Evolutionary conservation across 2,329 filamentous ascomycete genomes (phyloP).

Genomic region (Hypoxylon sp.): DNA sequence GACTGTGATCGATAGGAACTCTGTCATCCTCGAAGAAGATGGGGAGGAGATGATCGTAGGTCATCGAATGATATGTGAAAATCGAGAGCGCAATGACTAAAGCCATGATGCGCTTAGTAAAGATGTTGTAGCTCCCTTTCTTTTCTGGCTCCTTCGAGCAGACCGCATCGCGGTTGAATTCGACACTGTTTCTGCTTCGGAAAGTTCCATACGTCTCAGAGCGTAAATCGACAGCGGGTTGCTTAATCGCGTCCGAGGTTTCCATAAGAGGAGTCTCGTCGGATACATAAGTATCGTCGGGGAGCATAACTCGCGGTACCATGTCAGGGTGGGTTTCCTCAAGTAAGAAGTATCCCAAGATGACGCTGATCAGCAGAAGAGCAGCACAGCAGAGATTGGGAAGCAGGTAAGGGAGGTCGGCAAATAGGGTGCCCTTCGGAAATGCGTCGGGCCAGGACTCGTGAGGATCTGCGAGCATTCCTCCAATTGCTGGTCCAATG

Average conservation of each 20-base stretch:
- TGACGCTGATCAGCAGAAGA: conserved; percentile 82
- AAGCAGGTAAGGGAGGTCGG: conserved; percentile 85
- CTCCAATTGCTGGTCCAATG: conserved; percentile 88
- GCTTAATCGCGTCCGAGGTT: conserved; percentile 80
- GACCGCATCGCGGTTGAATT: conserved; percentile 61
- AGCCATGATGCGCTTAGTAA: conserved; percentile 76
- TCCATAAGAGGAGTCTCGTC: conserved; percentile 82
- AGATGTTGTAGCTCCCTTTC: conserved; percentile 59
- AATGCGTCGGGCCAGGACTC: conserved; percentile 80
- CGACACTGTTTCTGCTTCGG: conserved; percentile 59
- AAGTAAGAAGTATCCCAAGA: conserved; percentile 84
- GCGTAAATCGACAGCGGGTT: conserved; percentile 79
- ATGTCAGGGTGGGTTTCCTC: conserved; percentile 92
- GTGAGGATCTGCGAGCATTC: conserved; percentile 85
- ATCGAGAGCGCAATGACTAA: conserved; percentile 87
- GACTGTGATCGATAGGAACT: conserved; percentile 58
- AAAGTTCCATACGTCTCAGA: conserved; percentile 87
- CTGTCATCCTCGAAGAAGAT: conserved; percentile 91
- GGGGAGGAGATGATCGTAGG: conserved; percentile 90
- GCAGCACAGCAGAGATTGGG: conserved; percentile 88
- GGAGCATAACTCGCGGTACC: conserved; percentile 67
- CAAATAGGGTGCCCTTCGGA: conserved; percentile 77
- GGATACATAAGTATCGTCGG: conserved; percentile 66
- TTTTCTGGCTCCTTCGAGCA: conserved; percentile 54
- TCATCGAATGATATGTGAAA: conserved; percentile 96